Conservation (phyloP, 805 yeast genomes). For the Wickerhamiella sorbophila region DNA sequence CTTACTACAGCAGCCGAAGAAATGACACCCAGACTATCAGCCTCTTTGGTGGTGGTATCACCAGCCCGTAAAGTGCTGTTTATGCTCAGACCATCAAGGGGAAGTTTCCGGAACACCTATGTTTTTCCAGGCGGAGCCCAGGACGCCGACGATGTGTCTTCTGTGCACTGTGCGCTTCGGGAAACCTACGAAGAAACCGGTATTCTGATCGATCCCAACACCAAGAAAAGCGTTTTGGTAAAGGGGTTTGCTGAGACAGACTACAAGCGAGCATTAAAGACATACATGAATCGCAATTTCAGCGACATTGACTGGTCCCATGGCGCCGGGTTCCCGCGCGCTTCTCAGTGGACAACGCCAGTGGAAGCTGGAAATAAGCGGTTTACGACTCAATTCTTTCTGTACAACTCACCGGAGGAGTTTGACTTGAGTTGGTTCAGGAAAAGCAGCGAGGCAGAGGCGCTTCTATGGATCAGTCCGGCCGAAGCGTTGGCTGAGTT, state of each 20-base stretch:
- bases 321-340: constrained; percentile 8
- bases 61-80: constrained; percentile 14
- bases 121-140: constrained; percentile 25
- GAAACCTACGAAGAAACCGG: constrained; percentile 26
- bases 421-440: constrained; percentile 7
- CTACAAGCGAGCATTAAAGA: constrained; percentile 1
- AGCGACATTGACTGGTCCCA: constrained; percentile 6
- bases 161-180: constrained; percentile 21
- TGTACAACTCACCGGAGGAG: constrained; percentile 13
- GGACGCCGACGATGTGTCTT: constrained; percentile 17
- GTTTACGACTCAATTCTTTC: constrained; percentile 21
- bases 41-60: constrained; percentile 7
- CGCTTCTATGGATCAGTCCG: constrained; percentile 21
- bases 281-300: neutral
- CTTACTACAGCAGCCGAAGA: too few relatives aligned
- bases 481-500: constrained; percentile 14
- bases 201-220: constrained; percentile 15
- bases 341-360: constrained; percentile 24
- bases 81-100: constrained; percentile 20
- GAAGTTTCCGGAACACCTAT: constrained; percentile 20
- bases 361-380: constrained; percentile 12
- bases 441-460: constrained; percentile 9
- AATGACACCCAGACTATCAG: constrained; percentile 2
- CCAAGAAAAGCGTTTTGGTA: constrained; percentile 1
- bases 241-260: neutral